Evolutionary conservation across 2,329 filamentous ascomycete genomes (phyloP).

Genomic region (Coniochaeta sp.): DNA sequence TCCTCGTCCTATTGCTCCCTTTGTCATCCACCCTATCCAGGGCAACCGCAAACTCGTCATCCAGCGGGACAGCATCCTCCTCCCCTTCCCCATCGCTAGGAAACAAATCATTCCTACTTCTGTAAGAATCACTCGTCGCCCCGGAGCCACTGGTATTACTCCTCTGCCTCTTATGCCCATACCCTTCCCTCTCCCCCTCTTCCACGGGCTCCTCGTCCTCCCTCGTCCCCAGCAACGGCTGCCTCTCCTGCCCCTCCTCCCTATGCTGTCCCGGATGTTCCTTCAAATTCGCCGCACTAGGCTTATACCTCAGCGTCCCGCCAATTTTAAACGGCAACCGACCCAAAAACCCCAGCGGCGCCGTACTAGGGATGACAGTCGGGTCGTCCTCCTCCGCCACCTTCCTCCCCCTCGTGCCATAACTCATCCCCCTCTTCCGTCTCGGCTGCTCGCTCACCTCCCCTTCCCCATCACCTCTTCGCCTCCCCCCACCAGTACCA

Average conservation of each 20-base stretch:
- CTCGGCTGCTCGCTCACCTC: constrained; percentile 57
- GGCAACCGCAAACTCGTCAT: constrained; percentile 85
- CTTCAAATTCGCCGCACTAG: constrained; percentile 82
- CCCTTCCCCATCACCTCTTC: constrained; percentile 18
- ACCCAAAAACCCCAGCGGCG: constrained; percentile 77
- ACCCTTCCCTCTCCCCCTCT: constrained; percentile 23
- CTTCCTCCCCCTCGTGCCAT: constrained; percentile 61
- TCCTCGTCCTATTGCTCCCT: constrained; percentile 58
- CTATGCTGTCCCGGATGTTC: constrained; percentile 62
- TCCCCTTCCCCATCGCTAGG: constrained; percentile 81
- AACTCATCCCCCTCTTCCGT: constrained; percentile 80
- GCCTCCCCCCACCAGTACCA: constrained; percentile 29
- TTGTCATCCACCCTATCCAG: constrained; percentile 70
- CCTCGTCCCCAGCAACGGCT: constrained; percentile 58
- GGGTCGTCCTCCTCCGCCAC: constrained; percentile 58
- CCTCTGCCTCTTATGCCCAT: constrained; percentile 43
- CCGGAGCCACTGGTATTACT: constrained; percentile 76
- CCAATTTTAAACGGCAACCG: constrained; percentile 80
- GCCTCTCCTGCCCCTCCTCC: constrained; percentile 41
- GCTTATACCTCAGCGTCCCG: constrained; percentile 77
- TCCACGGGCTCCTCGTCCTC: constrained; percentile 38
- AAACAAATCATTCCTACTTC: constrained; percentile 84
- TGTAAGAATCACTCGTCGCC: constrained; percentile 76
- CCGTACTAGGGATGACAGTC: constrained; percentile 83
- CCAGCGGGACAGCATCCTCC: constrained; percentile 86